Evolutionary conservation across 768 basidiomycete species (phyloP).

Genomic region (Pholiota conissans): DNA sequence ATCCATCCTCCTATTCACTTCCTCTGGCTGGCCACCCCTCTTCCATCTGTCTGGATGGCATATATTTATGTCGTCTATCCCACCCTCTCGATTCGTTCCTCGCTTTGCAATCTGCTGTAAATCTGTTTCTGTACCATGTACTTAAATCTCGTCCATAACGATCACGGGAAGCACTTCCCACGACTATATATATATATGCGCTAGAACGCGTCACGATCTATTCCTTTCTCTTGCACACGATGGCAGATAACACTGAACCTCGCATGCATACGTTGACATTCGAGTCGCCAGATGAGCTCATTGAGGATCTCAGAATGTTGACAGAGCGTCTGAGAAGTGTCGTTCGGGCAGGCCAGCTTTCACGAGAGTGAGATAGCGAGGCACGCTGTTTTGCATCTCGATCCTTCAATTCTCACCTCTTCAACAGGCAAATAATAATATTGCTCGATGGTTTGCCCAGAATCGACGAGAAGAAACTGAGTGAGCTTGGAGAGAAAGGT

Average conservation of each 20-base stretch:
- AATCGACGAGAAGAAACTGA: slow-evolving; percentile 47
- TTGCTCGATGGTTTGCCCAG: slow-evolving; percentile 48
- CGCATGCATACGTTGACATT: neutral
- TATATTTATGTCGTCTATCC: neutral
- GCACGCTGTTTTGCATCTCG: neutral
- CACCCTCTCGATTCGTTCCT: slow-evolving; percentile 10
- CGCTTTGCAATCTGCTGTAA: slow-evolving; percentile 23
- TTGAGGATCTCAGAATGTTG: slow-evolving; percentile 1
- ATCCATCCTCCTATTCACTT: slow-evolving; percentile 12
- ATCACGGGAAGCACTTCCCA: slow-evolving; percentile 24
- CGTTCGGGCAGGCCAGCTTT: neutral
- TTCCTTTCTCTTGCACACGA: neutral
- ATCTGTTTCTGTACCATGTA: slow-evolving; percentile 20
- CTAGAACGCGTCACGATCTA: slow-evolving; percentile 10
- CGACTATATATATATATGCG: slow-evolving; percentile 19
- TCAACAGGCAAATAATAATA: slow-evolving; percentile 35
- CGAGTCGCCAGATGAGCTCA: neutral
- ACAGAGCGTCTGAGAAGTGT: neutral
- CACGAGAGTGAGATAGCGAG: neutral
- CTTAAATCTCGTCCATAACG: slow-evolving; percentile 14
- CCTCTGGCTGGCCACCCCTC: slow-evolving; percentile 13
- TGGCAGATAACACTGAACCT: neutral
- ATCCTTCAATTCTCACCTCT: neutral
- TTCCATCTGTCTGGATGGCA: slow-evolving; percentile 10
- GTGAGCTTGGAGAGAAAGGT: slow-evolving; percentile 49